Base-by-base conservation (phyloP, 2,329 filamentous ascomycete genomes). In the Aureobasidium sp. region DNA sequence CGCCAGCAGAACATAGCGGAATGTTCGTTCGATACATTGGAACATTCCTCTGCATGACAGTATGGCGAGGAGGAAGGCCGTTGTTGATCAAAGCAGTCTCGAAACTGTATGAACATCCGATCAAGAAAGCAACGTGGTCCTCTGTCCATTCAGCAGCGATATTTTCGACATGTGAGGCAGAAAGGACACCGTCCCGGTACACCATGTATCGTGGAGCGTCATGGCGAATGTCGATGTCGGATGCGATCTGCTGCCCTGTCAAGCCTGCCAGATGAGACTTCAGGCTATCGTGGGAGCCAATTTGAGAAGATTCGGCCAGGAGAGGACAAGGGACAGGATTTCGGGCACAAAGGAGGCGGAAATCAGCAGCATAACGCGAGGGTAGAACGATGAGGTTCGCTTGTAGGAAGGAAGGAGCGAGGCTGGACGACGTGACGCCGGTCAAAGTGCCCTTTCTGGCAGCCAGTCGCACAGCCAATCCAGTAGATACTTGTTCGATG, bases 71-170 rank as follows among this genome's bases (percentile, higher is more conserved):
- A 7, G 74, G 66, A 6, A 88, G 71, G 0, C 80, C 81, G 0
- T 80, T 79, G 0, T 68, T 70, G 0, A 71, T 68, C 24, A 88
- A 77, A 3, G 83, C 84, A 2, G 76, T 72, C 70, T 87, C 85
- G 68, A 88, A 88, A 66, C 79, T 83, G 75, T 81, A 87, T 0
- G 80, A 84, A 68, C 85, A 88, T 9, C 84, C 85, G 64, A 88
- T 81, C 48, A 87, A 70, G 67, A 85, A 88, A 0, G 78, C 85
- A 27, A 85, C 79, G 66, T 88, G 82, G 65, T 85, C 78, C 5
- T 75, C 68, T 0, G 77, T 79, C 85, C 85, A 88, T 44, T 82
- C 70, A 1, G 72, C 67, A 1, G 71, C 66, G 17, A 88, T 74
- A 67, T 84, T 76, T 1, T 67, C 54, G 35, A 73, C 71, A 17